A percentile compares a stretch with the other conserved stretches of the same genome.
These are phyloP conservation scores for Boletales sp. DNA, from an alignment of 768 basidiomycete species.

Conservation along the genomic window DNA sequence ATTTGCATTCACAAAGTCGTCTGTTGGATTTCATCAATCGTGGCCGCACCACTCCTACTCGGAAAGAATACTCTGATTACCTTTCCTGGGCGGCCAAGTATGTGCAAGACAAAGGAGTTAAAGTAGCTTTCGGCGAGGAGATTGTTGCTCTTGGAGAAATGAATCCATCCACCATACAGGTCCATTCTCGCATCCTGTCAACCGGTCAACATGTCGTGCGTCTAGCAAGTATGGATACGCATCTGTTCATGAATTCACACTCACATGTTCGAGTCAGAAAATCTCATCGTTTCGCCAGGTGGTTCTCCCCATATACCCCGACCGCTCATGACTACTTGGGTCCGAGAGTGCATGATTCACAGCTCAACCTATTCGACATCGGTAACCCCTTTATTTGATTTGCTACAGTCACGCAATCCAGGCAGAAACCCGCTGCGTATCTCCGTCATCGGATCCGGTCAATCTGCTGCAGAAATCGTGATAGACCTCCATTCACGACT, in stretches of 20 bases:
- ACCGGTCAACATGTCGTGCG: conserved; percentile 34
- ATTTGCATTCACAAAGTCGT: conserved; percentile 47
- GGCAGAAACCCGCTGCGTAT: conserved; percentile 33
- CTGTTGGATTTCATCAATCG: conserved; percentile 53
- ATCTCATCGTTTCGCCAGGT: conserved; percentile 50
- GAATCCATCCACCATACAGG: conserved; percentile 33
- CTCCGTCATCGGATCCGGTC: conserved; percentile 47
- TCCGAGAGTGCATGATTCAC: conserved; percentile 38
- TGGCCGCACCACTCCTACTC: conserved; percentile 46
- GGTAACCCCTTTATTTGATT: conserved; percentile 34
- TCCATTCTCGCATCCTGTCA: conserved; percentile 34
- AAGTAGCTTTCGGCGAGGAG: conserved; percentile 44
- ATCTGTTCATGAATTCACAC: not conserved
- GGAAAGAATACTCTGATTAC: conserved; percentile 54
- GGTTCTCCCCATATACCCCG: conserved; percentile 44
- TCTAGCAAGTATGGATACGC: conserved; percentile 36
- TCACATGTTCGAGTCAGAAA: conserved; percentile 28
- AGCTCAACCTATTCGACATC: conserved; percentile 42
- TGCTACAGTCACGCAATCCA: conserved; percentile 15
- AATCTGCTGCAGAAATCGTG: conserved; percentile 46
- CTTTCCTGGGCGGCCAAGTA: conserved; percentile 48
- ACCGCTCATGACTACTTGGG: conserved; percentile 28
- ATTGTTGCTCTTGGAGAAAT: conserved; percentile 38
- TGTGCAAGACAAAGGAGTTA: conserved; percentile 41
- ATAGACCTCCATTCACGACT: conserved; percentile 43